Evolutionary conservation across 805 yeast species (phyloP), one percentile per base, ranked within the genome.

Genomic region (Saccharomycopsis fibuligera): DNA sequence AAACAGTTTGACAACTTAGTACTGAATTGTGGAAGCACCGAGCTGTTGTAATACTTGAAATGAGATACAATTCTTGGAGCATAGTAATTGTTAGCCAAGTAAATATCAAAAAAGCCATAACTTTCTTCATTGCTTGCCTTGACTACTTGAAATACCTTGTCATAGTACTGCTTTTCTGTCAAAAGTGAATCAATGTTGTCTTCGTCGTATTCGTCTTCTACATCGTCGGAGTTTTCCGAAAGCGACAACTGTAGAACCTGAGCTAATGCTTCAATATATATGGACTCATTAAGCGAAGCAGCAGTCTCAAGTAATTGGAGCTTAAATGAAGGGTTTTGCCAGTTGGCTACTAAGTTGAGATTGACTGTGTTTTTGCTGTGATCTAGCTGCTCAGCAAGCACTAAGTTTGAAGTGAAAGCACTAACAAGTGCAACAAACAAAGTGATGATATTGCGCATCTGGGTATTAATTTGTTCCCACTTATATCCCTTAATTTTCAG

Each of bases 1-100:
- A 21, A 24, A 29, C 55, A 52, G 10, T 52, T 51, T 43, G 16
- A 23, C n/a, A 54, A 61, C 51, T 48, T 58, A 17, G 27, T 33
- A 47, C 45, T 50, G 47, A 54, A 60, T 2, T 52, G 33, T 0
- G 74, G 67, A n/a, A 57, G 53, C 0, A 73, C 64, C 0, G 60
- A 51, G 1, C 62, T 54, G 2, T 59, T 61, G 57, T 76, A 86
- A 58, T 74, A 68, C 45, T 73, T 71, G 58, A 72, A 82, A 47
- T 86, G 86, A 1, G 89, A 67, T 58, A 79, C 77, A 25, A 88
- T 70, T 41, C 81, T 68, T 3, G 96, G 88, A 1, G 86, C 66
- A 47, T 71, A 62, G 27, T 71, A 63, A 41, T 79, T 63, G 48
- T 59, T 62, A 10, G 66, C 64, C 40, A 63, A 48, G 36, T 53